Conservation (phyloP, 768 basidiomycete species). For the Lyophyllum atratum region DNA sequence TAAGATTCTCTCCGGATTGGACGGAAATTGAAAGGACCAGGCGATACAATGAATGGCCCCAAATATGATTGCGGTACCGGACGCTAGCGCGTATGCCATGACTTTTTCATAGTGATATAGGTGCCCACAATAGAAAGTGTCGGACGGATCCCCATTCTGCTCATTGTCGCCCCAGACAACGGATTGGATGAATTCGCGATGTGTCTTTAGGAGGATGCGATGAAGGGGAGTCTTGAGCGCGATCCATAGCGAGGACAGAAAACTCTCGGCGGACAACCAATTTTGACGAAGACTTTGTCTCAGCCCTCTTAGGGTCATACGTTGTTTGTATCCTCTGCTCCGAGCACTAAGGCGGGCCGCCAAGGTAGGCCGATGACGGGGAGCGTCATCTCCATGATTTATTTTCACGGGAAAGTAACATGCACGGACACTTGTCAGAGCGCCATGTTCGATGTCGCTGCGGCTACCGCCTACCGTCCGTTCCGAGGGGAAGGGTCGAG, state of each 20-base stretch:
- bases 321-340: no score
- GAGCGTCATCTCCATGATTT: no score
- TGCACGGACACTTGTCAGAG: no score
- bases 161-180: neutral
- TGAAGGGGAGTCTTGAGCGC: neutral
- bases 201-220: neutral
- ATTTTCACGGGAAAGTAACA: no score
- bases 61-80: constrained; percentile 13
- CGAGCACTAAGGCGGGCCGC: no score
- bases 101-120: neutral
- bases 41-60: constrained; percentile 27
- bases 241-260: no score
- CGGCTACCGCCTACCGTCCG: neutral
- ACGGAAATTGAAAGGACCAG: constrained; percentile 28
- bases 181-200: neutral
- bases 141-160: neutral
- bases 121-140: neutral
- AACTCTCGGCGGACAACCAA: no score
- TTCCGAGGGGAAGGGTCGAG: neutral
- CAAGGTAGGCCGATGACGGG: no score
- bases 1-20: constrained; percentile 12
- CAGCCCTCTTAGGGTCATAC: no score
- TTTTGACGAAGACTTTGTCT: no score
- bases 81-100: neutral
- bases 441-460: neutral